Evolutionary conservation across 768 basidiomycete species (phyloP).

Genomic region (Phaffia australis): DNA sequence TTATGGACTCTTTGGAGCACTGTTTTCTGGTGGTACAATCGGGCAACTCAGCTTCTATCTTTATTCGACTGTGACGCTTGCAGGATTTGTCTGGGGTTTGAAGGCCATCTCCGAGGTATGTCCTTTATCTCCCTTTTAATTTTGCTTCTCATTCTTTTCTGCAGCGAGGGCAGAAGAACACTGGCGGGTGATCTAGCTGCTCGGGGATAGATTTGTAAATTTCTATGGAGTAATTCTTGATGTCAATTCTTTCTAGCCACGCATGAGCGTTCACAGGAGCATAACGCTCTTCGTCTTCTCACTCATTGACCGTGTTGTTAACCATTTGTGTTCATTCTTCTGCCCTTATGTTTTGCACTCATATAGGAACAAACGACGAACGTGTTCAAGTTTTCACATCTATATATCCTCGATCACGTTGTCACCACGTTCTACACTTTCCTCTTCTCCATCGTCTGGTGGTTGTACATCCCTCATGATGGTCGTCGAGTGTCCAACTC

Average conservation of each 20-base stretch:
- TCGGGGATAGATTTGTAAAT: background rate
- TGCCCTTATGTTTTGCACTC: background rate
- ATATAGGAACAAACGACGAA: constrained; percentile 75
- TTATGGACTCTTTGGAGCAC: constrained; percentile 84
- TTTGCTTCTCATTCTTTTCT: background rate
- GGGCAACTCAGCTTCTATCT: constrained; percentile 85
- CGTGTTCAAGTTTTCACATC: constrained; percentile 77
- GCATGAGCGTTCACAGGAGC: background rate
- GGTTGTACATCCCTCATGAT: constrained; percentile 82
- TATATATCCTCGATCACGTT: constrained; percentile 84
- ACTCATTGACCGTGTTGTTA: background rate
- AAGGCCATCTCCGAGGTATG: constrained; percentile 72
- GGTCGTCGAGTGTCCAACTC: constrained; percentile 71
- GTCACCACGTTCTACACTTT: constrained; percentile 84
- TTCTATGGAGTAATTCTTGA: background rate
- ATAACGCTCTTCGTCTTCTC: background rate
- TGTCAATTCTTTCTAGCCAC: background rate
- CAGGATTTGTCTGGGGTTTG: constrained; percentile 75
- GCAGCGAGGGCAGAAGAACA: too few species aligned
- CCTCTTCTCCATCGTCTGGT: constrained; percentile 84
- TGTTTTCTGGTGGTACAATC: constrained; percentile 75
- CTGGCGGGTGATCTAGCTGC: background rate
- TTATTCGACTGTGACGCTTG: constrained; percentile 75
- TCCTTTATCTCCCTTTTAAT: constrained; percentile 22
- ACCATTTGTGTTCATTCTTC: background rate